Evolutionary conservation across 2,329 filamentous ascomycete species (phyloP), one percentile per base, ranked within the genome.

Genomic region (Arthrobotrys musiformis): DNA sequence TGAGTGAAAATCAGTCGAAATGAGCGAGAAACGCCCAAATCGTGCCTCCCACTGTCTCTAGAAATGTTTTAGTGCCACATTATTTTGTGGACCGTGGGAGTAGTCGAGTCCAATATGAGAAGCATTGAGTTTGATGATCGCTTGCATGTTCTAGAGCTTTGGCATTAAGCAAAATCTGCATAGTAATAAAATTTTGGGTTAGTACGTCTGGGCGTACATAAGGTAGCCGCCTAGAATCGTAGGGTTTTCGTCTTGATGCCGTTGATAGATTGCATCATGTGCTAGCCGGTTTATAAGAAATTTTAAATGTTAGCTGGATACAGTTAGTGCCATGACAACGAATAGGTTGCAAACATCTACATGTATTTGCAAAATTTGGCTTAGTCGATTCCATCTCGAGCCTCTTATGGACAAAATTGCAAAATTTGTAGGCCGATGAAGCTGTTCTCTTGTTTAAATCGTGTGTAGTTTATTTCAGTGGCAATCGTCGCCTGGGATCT

Each of bases 41-140:
- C 17, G 24, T 46, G 60, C 19, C 17, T 24, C 24, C 44, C 9
- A 48, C 60, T 26, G 40, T 28, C 15, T 15, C 2, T 40, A 46
- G 40, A 37, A 46, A 46, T 8, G 11, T n/a, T 28, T 58, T 52
- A 69, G 64, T 72, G 68, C 60, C 68, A 72, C 68, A 70, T 44
- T 70, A 1, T 37, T 60, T 42, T 46, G 56, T 22, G 7, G 30
- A 67, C 42, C 33, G 63, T 24, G 46, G 17, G 28, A 40, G n/a
- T n/a, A n/a, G n/a, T n/a, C n/a, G n/a, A n/a, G 22, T 26, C 19
- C 40, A 62, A 56, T 63, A 66, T 66, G 48, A 67, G 69, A 28
- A 35, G 28, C 28, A 73, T 67, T 73, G 69, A 50, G 60, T 73
- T 67, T 67, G 52, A 73, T 67, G 69, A 64, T 50, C 26, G 17